Evolutionary conservation across 2,329 filamentous ascomycete genomes (phyloP), one percentile per base, ranked within the genome.

Genomic region (Colletotrichum falcatum): DNA sequence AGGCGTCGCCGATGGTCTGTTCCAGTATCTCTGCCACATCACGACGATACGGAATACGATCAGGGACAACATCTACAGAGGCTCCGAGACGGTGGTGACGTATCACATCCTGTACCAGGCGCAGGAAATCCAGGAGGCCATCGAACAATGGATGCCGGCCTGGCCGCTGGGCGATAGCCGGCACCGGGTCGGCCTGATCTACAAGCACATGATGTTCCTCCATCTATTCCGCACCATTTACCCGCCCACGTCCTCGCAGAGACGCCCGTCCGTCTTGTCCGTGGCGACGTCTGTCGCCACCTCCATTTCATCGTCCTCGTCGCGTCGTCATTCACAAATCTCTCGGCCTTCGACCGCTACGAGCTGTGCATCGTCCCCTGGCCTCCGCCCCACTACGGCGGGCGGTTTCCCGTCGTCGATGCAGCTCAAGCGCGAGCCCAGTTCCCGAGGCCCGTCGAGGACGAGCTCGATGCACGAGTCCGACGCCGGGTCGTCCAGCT

Each of bases 1-100:
- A 7, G 94, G 94, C 28, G 91, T 97, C 33, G 90, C 92, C 49
- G 94, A 97, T 76, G 93, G 93, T 1, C 84, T 97, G 2, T 94
- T 97, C 77, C 87, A 88, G 42, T 91, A 92, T 77, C 90, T 97
- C 37, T 91, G 91, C 9, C 89, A 93, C 76, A 95, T 97, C 71
- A 94, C 93, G 1, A 88, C 88, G 16, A 88, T 97, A 46, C 88
- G 94, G 51, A 92, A 95, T 78, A 86, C 86, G 2, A 92, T 97
- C 72, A 89, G 94, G 7, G 83, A 84, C 39, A 90, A 93, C 61
- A 90, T 94, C 74, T 81, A 85, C 64, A 77, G 87, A 64, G 83
- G 88, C 4, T 81, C 88, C 2, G 90, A 93, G 61, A 92, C 92
- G 0, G 85, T 88, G 0, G 90, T 95, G 51, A 91, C 94, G 78